Evolutionary conservation across 768 basidiomycete genomes (phyloP).

Genomic region (Boletus subcaerulescens): DNA sequence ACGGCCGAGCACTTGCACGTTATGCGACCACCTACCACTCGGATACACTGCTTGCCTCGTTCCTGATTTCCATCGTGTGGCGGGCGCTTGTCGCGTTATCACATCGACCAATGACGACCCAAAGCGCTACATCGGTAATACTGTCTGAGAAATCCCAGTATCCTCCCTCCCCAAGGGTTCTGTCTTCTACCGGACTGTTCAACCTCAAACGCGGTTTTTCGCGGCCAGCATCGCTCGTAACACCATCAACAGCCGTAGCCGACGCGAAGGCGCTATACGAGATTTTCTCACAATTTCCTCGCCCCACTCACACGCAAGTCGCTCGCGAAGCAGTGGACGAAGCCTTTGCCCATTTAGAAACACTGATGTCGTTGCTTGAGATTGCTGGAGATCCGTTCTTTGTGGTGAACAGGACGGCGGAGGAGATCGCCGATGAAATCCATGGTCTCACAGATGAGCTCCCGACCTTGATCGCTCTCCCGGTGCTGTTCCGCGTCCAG

Average conservation of each 20-base stretch:
- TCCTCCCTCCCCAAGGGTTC: conserved; percentile 39
- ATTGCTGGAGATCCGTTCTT: conserved; percentile 37
- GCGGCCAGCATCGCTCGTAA: conserved; percentile 59
- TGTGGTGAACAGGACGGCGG: conserved; percentile 16
- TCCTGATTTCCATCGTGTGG: conserved; percentile 75
- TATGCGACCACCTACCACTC: conserved; percentile 53
- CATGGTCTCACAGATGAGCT: conserved; percentile 57
- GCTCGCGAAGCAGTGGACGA: conserved; percentile 84
- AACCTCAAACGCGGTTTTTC: conserved; percentile 64
- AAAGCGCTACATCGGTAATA: conserved; percentile 35
- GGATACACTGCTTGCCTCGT: conserved; percentile 62
- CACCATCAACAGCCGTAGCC: conserved; percentile 42
- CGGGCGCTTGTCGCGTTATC: conserved; percentile 68
- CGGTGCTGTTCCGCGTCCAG: conserved; percentile 54
- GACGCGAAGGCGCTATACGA: conserved; percentile 66
- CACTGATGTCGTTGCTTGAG: conserved; percentile 57
- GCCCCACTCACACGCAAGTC: conserved; percentile 52
- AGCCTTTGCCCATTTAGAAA: conserved; percentile 62
- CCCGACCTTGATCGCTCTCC: conserved; percentile 72
- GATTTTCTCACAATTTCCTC: conserved; percentile 57
- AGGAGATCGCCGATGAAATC: conserved; percentile 41
- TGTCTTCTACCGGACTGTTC: conserved; percentile 59
- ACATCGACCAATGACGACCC: conserved; percentile 49
- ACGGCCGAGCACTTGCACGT: conserved; percentile 53
- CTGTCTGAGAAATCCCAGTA: conserved; percentile 43